Percentiles rank a stretch among this genome's conserved stretches.
phyloP scores from a whole-genome alignment of 768 basidiomycete species.

The Pleurotus sapidus region DNA sequence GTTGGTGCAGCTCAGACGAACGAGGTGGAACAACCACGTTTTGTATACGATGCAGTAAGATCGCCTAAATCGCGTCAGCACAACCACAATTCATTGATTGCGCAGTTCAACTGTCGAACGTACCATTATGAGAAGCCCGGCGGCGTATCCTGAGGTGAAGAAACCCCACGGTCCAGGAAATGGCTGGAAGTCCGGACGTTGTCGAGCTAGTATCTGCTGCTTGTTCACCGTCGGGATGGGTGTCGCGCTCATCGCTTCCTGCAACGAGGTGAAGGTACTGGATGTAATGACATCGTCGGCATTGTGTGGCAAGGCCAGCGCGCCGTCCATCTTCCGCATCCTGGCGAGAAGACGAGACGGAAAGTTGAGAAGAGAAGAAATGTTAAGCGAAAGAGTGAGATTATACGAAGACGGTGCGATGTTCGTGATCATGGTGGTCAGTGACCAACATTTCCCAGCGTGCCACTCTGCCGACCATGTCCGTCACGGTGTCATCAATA shows the following conservation, averaged over 20 bases:
- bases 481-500: too few relatives aligned
- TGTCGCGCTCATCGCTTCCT: conserved; percentile 8
- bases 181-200: conserved; percentile 8
- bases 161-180: conserved; percentile 70
- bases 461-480: not conserved
- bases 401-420: conserved; percentile 16
- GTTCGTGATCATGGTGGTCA: not conserved
- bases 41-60: conserved; percentile 74
- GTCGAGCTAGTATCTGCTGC: conserved; percentile 6
- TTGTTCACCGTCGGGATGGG: conserved; percentile 9
- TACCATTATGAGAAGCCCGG: conserved; percentile 67
- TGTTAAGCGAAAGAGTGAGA: conserved; percentile 40
- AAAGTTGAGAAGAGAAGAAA: conserved; percentile 41
- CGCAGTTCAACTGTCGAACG: conserved; percentile 11
- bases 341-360: conserved; percentile 36
- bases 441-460: not conserved
- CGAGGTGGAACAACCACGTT: conserved; percentile 73
- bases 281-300: conserved; percentile 11
- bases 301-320: conserved; percentile 14
- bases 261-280: conserved; percentile 8
- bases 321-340: conserved; percentile 32
- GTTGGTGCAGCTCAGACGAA: conserved; percentile 15
- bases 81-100: too few relatives aligned
- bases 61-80: conserved; percentile 39
- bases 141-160: conserved; percentile 69